Conservation (phyloP, 2,329 filamentous ascomycete genomes). For the Talaromyces sp. region DNA sequence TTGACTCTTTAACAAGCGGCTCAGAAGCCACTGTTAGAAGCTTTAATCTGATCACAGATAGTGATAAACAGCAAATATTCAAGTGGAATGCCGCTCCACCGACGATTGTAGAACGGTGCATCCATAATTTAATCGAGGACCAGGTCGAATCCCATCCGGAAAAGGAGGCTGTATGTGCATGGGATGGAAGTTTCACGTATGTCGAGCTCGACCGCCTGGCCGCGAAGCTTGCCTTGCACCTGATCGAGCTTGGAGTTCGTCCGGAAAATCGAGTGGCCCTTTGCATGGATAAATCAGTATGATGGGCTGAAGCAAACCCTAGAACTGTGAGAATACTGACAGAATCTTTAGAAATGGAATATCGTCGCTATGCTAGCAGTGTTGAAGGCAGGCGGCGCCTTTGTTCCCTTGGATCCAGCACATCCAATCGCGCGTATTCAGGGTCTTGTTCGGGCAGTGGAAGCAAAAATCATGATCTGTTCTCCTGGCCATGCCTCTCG, state of each 20-base stretch:
- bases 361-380: conserved; percentile 16
- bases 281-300: conserved; percentile 18
- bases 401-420: conserved; percentile 11
- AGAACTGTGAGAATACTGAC: neutral
- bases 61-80: conserved; percentile 52
- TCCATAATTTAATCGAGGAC: conserved; percentile 8
- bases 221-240: conserved; percentile 25
- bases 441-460: conserved; percentile 1
- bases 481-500: conserved; percentile 4
- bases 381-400: conserved; percentile 17
- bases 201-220: conserved; percentile 28
- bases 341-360: conserved; percentile 13
- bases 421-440: conserved; percentile 9
- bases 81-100: conserved; percentile 48
- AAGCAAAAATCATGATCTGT: conserved; percentile 1
- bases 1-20: conserved; percentile 44
- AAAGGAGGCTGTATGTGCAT: conserved; percentile 25
- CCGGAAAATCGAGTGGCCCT: conserved; percentile 23
- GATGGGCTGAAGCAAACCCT: neutral
- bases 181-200: conserved; percentile 33
- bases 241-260: conserved; percentile 25
- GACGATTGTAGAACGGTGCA: conserved; percentile 29
- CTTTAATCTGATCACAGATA: conserved; percentile 52
- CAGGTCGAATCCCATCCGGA: conserved; percentile 15
- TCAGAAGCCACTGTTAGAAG: conserved; percentile 42